A percentile compares a stretch with the other conserved stretches of the same genome.
Evolutionary conservation across 2,329 filamentous ascomycete genomes (phyloP).

Genomic region (Fusarium xylarioides): DNA sequence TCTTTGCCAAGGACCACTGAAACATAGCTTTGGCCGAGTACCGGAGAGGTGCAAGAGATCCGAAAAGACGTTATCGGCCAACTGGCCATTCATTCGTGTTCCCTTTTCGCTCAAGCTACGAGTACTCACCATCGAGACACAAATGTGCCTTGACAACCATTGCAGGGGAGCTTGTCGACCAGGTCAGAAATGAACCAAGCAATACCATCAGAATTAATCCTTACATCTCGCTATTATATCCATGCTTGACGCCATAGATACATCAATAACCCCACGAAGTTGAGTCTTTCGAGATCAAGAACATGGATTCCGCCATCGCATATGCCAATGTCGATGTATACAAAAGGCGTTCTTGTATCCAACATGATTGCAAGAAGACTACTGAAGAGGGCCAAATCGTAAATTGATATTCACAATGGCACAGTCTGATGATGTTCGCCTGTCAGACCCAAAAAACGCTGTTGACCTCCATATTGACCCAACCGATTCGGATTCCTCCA

Average conservation of each 20-base stretch:
- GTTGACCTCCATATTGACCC: background rate
- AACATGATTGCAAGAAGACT: background rate
- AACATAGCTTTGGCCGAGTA: background rate
- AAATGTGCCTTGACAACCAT: background rate
- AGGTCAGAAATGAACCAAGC: background rate
- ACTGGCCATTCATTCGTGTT: background rate
- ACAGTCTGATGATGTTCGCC: background rate
- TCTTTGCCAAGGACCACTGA: background rate
- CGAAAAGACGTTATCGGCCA: too few species aligned
- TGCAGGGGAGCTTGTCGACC: background rate
- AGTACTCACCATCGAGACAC: background rate
- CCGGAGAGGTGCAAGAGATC: background rate
- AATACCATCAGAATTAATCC: background rate
- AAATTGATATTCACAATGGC: background rate
- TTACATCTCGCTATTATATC: background rate
- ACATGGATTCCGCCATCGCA: background rate
- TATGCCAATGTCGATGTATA: background rate
- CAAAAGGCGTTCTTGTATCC: background rate
- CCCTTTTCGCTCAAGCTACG: background rate
- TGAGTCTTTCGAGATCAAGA: background rate
- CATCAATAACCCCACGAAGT: background rate
- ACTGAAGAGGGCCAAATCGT: accelerated
- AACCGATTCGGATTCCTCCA: background rate
- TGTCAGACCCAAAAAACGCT: background rate
- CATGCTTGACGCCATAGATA: background rate